These are phyloP conservation scores for Agroathelia rolfsii DNA, from an alignment of 1,284 basidiomycete genomes.

Conservation along the genomic window DNA sequence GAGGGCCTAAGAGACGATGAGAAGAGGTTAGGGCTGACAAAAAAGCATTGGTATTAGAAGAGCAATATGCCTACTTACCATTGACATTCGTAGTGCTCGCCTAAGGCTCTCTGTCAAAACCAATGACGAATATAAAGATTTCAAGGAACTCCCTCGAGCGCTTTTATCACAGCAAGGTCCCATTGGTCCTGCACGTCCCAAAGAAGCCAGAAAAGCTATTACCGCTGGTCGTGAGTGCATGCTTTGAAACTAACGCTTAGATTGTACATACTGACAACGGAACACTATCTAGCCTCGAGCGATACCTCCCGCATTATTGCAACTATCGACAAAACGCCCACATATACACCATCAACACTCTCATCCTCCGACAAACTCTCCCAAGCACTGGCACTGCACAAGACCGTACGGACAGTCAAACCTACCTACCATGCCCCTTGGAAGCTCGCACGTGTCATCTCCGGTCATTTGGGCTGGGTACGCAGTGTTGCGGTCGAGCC, in stretches of 20 bases:
- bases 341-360: constrained; percentile 55
- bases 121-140: constrained; percentile 81
- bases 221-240: constrained; percentile 55
- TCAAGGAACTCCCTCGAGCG: constrained; percentile 75
- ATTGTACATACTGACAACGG: constrained; percentile 2
- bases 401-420: constrained; percentile 86
- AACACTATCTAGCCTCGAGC: constrained; percentile 24
- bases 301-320: constrained; percentile 57
- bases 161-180: constrained; percentile 74
- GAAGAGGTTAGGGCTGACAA: constrained; percentile 38
- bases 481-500: constrained; percentile 92
- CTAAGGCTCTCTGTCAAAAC: constrained; percentile 68
- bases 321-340: constrained; percentile 58
- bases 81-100: constrained; percentile 48
- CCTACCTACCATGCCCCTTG: constrained; percentile 93
- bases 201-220: constrained; percentile 54
- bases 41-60: too few relatives aligned
- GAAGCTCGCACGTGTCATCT: constrained; percentile 96
- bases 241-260: background rate
- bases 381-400: constrained; percentile 80
- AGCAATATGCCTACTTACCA: too few relatives aligned
- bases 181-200: constrained; percentile 69
- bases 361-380: constrained; percentile 59
- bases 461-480: constrained; percentile 98
- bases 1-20: constrained; percentile 58